Conservation (phyloP, 2,329 filamentous ascomycete genomes). For the Trichoderma harzianum region DNA sequence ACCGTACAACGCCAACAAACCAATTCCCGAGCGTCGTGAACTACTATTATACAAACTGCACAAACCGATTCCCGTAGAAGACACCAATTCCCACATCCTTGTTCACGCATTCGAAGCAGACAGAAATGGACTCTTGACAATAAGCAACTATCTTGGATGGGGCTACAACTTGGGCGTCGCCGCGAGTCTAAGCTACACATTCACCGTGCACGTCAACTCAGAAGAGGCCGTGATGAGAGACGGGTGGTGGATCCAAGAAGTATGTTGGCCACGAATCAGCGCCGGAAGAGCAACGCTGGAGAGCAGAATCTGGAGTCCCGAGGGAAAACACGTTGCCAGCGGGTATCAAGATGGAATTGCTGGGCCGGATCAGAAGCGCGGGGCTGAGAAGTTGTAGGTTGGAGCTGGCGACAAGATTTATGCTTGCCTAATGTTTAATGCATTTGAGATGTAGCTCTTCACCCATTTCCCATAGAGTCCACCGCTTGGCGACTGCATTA, state of each 20-base stretch:
- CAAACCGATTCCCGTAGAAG: conserved; percentile 38
- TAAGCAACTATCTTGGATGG: conserved; percentile 47
- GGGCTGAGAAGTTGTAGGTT: background rate
- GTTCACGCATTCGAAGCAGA: conserved; percentile 52
- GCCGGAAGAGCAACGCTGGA: conserved; percentile 46
- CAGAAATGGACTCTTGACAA: conserved; percentile 51
- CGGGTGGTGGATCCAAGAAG: conserved; percentile 56
- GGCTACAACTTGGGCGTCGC: conserved; percentile 41
- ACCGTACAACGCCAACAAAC: conserved; percentile 40
- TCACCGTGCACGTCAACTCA: conserved; percentile 50
- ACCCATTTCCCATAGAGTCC: background rate
- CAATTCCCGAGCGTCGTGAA: conserved; percentile 45
- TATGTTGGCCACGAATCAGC: conserved; percentile 45
- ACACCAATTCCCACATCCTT: conserved; percentile 44
- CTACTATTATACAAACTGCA: conserved; percentile 48
- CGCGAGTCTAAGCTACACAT: conserved; percentile 49
- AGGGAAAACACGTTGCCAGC: conserved; percentile 50
- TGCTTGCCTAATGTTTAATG: background rate
- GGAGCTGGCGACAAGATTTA: background rate
- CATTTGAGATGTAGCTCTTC: background rate
- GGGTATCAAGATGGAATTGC: conserved; percentile 53
- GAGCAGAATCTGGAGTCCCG: conserved; percentile 52
- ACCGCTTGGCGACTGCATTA: background rate
- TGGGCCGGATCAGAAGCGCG: conserved; percentile 24
- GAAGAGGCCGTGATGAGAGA: conserved; percentile 46